Conservation (phyloP, 257 asterid species). For the Ajuga chamaepitys region DNA sequence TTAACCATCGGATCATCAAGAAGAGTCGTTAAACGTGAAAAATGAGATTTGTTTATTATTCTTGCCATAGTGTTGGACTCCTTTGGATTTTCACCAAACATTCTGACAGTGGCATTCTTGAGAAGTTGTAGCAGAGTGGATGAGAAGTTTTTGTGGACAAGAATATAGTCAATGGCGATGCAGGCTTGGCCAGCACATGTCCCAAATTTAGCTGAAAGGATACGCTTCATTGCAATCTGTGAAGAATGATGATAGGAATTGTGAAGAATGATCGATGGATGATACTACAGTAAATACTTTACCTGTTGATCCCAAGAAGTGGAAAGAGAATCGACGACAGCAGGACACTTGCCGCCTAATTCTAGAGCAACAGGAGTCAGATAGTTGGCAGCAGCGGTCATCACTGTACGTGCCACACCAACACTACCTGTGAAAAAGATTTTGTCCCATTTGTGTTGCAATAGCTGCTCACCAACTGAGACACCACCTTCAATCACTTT, state of each 20-base stretch:
- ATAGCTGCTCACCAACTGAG: slow-evolving; percentile 38
- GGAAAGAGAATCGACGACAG: slow-evolving; percentile 57
- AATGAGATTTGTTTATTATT: slow-evolving; percentile 48
- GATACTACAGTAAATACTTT: neutral
- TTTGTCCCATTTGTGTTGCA: slow-evolving; percentile 77
- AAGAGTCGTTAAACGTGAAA: slow-evolving; percentile 37
- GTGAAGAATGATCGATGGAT: too few species aligned
- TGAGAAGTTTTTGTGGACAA: slow-evolving; percentile 44
- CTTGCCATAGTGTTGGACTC: slow-evolving; percentile 36
- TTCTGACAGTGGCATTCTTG: slow-evolving; percentile 24
- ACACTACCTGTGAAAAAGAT: slow-evolving; percentile 80
- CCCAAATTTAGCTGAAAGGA: slow-evolving; percentile 65
- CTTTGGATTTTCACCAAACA: slow-evolving; percentile 57
- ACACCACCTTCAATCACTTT: slow-evolving; percentile 69
- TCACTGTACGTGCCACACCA: slow-evolving; percentile 46
- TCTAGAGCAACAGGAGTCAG: slow-evolving; percentile 69
- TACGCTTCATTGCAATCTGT: slow-evolving; percentile 65
- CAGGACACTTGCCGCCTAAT: slow-evolving; percentile 89
- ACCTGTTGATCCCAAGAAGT: slow-evolving; percentile 53
- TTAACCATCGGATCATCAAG: slow-evolving; percentile 48
- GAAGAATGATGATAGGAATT: too few species aligned
- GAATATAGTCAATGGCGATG: slow-evolving; percentile 63
- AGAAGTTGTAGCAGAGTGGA: slow-evolving; percentile 56
- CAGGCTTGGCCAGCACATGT: slow-evolving; percentile 87
- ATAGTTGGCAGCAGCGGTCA: slow-evolving; percentile 67